Evolutionary conservation across 371 early-diverging fungal genomes (phyloP).

Genomic region (Mortierella sp.): DNA sequence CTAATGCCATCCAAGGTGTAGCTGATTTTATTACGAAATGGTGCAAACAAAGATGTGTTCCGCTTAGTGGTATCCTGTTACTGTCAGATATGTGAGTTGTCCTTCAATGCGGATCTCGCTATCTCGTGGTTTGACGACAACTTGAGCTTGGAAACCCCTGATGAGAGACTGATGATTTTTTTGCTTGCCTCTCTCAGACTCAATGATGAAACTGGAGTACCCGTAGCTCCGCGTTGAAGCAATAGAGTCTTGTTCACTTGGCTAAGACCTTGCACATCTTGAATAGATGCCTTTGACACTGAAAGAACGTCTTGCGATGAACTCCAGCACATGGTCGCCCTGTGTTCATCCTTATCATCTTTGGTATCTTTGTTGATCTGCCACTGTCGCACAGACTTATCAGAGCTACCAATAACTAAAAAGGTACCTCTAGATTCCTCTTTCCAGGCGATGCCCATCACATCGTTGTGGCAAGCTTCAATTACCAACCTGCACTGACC

Average conservation of each 20-base stretch:
- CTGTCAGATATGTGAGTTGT: too few relatives aligned
- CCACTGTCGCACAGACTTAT: background rate
- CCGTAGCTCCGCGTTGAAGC: too few relatives aligned
- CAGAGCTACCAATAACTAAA: background rate
- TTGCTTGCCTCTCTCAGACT: too few relatives aligned
- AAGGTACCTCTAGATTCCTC: background rate
- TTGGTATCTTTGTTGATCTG: background rate
- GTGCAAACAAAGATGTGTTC: too few relatives aligned
- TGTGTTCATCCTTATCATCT: background rate
- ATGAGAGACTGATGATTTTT: too few relatives aligned
- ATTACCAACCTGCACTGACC: background rate
- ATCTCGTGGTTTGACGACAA: too few relatives aligned
- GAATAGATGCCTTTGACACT: background rate
- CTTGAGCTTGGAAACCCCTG: too few relatives aligned
- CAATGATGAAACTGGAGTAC: too few relatives aligned
- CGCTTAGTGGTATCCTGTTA: too few relatives aligned
- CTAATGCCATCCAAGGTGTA: too few relatives aligned
- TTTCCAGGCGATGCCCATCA: background rate
- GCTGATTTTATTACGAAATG: too few relatives aligned
- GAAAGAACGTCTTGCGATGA: background rate
- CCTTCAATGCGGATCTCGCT: too few relatives aligned
- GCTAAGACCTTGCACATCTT: background rate
- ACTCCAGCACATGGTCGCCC: background rate
- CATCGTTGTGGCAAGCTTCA: background rate
- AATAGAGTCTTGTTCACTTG: background rate